Conservation (phyloP, 805 yeast genomes). For the Zygosaccharomyces rouxii region DNA sequence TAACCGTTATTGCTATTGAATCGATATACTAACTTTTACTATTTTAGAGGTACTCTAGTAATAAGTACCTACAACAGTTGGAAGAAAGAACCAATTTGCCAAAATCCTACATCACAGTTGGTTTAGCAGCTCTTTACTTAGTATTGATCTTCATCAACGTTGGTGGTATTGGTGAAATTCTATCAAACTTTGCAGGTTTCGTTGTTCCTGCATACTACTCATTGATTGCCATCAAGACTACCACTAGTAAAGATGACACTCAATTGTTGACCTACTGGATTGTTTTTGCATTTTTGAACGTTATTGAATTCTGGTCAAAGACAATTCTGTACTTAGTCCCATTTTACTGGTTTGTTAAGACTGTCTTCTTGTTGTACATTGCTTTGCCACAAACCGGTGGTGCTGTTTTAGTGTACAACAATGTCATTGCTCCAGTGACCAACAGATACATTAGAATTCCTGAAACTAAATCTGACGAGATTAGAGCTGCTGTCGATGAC, state of each 20-base stretch:
- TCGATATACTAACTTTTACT: neutral
- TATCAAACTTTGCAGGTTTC: conserved; percentile 89
- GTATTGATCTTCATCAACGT: conserved; percentile 79
- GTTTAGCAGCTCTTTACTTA: conserved; percentile 60
- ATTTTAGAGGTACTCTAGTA: conserved; percentile 11
- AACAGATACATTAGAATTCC: conserved; percentile 34
- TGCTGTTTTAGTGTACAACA: conserved; percentile 64
- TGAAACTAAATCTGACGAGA: conserved; percentile 22
- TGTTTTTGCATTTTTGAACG: conserved; percentile 88
- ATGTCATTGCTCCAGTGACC: conserved; percentile 62
- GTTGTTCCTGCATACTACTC: conserved; percentile 88
- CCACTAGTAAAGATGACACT: conserved; percentile 70
- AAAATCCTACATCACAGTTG: conserved; percentile 78
- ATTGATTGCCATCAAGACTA: conserved; percentile 73
- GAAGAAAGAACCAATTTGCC: conserved; percentile 54
- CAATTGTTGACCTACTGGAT: conserved; percentile 95
- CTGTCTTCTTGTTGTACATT: conserved; percentile 78
- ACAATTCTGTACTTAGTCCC: conserved; percentile 94
- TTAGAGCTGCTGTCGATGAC: conserved; percentile 31
- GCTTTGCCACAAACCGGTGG: conserved; percentile 88
- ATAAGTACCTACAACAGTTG: conserved; percentile 36
- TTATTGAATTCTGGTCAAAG: conserved; percentile 92
- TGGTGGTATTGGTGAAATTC: conserved; percentile 92
- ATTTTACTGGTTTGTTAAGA: conserved; percentile 92
- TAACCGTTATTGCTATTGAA: no score